phyloP scores from a whole-genome alignment of 108 stramenopile genomes.

The Cyclotella sp. region DNA sequence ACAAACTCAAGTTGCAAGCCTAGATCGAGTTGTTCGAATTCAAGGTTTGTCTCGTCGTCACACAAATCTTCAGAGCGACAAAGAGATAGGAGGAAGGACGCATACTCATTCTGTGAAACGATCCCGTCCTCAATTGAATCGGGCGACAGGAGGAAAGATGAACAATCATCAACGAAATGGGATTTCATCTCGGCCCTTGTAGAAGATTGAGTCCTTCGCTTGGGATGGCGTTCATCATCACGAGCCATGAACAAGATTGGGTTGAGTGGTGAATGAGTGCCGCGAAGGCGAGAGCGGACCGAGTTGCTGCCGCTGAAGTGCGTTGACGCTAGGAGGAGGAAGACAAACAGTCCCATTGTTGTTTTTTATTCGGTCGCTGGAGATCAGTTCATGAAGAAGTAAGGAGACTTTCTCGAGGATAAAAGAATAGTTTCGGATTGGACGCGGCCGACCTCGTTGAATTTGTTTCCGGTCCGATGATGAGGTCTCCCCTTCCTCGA shows the following conservation, averaged over 20 bases:
- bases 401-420: no score
- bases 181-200: not conserved
- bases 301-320: not conserved
- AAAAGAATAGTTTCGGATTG: no score
- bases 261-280: not conserved
- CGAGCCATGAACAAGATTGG: not conserved
- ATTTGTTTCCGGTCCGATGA: not conserved
- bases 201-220: constrained; percentile 9
- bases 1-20: constrained; percentile 35
- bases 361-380: constrained; percentile 1
- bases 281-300: not conserved
- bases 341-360: not conserved
- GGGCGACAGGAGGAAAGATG: constrained; percentile 12
- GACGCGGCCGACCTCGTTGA: not conserved
- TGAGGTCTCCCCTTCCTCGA: not conserved
- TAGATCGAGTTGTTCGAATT: constrained; percentile 32
- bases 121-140: constrained; percentile 29
- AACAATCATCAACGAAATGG: constrained; percentile 4
- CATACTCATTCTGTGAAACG: constrained; percentile 36
- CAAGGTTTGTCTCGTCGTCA: not conserved
- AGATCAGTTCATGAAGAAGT: not conserved
- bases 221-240: not conserved
- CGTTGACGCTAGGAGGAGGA: not conserved
- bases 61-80: constrained; percentile 26
- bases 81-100: constrained; percentile 11